These are phyloP conservation scores for Ceratobasidium sp. DNA, from an alignment of 1,284 basidiomycete genomes.

Conservation along the genomic window DNA sequence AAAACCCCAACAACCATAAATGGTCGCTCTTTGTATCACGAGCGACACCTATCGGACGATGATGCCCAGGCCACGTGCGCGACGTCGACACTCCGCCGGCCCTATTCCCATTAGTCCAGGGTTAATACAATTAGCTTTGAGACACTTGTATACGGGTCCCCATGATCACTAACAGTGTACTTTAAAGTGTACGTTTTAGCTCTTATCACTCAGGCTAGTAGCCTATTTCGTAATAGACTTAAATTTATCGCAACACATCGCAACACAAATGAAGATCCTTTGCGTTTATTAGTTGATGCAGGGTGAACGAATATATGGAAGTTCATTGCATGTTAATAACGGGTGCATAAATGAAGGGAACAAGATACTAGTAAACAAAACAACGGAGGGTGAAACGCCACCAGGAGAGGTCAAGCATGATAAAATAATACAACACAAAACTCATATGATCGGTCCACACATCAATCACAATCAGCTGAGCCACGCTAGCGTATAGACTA, in stretches of 20 bases:
- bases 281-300: background rate
- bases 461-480: constrained; percentile 9
- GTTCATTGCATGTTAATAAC: background rate
- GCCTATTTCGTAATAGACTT: background rate
- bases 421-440: constrained; percentile 21
- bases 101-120: background rate
- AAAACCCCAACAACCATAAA: background rate
- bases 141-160: background rate
- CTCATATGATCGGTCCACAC: constrained; percentile 8
- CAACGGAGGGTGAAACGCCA: background rate
- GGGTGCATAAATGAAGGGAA: background rate
- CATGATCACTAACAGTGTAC: too few species aligned
- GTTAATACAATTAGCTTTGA: background rate
- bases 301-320: constrained; percentile 1
- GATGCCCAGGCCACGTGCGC: constrained; percentile 12
- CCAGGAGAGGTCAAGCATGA: constrained; percentile 15
- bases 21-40: too few species aligned
- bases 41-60: too few species aligned
- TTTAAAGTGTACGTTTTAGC: background rate
- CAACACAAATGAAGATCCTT: background rate
- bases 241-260: background rate
- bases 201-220: background rate
- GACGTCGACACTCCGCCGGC: constrained; percentile 16
- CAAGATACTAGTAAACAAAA: constrained; percentile 10
- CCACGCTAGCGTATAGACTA: constrained; percentile 19